Conservation (phyloP, 2,329 filamentous ascomycete species). For the Monilinia fructigena region DNA sequence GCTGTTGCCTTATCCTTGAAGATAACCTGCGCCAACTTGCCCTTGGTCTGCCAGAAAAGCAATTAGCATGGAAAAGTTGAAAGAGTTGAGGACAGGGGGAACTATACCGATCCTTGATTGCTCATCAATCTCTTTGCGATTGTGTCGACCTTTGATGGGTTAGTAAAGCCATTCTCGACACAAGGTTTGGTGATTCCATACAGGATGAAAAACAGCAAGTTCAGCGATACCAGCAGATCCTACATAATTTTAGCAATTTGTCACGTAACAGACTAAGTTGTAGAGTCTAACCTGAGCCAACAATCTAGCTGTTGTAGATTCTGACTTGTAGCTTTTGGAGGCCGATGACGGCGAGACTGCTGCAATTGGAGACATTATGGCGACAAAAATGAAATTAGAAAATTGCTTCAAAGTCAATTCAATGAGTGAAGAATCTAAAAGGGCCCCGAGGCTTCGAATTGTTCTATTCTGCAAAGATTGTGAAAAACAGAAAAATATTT, state of each 20-base stretch:
- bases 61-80: constrained; percentile 31
- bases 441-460: not conserved
- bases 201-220: constrained; percentile 88
- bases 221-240: constrained; percentile 92
- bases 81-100: not conserved
- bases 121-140: constrained; percentile 99
- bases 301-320: constrained; percentile 84
- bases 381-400: constrained; percentile 21
- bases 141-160: constrained; percentile 75
- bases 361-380: constrained; percentile 38
- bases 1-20: constrained; percentile 86
- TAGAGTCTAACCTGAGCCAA: constrained; percentile 72
- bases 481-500: constrained; percentile 19
- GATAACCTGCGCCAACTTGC: constrained; percentile 76
- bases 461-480: constrained; percentile 15
- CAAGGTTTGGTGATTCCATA: constrained; percentile 44
- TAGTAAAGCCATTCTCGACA: constrained; percentile 29
- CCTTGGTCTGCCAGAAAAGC: constrained; percentile 46
- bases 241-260: constrained; percentile 43
- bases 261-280: constrained; percentile 9
- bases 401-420: constrained; percentile 17
- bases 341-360: constrained; percentile 39
- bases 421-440: constrained; percentile 21
- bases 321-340: constrained; percentile 67
- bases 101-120: constrained; percentile 75